Conservation (phyloP, 345 rosid genomes). For the Aegle marmelos region DNA sequence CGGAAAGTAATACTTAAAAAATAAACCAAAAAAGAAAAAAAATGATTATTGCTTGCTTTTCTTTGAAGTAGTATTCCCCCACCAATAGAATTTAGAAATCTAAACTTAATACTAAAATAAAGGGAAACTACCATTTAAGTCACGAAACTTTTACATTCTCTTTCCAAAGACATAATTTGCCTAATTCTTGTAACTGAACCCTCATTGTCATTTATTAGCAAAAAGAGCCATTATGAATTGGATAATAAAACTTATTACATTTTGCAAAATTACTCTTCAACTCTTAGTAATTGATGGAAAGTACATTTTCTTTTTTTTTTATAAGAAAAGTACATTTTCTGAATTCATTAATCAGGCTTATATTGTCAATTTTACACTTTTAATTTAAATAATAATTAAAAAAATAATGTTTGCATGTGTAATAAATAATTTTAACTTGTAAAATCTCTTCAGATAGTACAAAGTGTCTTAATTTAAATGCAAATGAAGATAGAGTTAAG, state of each 20-base stretch:
- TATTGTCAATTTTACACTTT: too few relatives aligned
- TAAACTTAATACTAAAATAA: not conserved
- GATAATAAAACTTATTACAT: not conserved
- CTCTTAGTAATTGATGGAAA: not conserved
- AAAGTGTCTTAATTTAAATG: not conserved
- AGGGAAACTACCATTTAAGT: not conserved
- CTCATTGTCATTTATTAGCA: not conserved
- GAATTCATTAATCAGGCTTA: not conserved
- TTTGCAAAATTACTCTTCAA: not conserved
- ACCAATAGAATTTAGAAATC: not conserved
- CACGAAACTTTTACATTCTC: not conserved
- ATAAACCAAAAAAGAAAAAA: not conserved
- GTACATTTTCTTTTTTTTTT: not conserved
- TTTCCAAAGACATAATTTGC: not conserved
- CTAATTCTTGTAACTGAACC: not conserved
- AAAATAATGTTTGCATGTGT: too few relatives aligned
- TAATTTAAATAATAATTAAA: too few relatives aligned
- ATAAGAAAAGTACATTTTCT: not conserved
- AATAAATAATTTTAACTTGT: too few relatives aligned
- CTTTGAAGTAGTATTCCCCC: not conserved
- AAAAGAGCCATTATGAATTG: not conserved
- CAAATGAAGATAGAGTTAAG: not conserved
- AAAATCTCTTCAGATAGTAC: not conserved
- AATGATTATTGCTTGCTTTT: constrained; percentile 12
- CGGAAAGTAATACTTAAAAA: not conserved